Evolutionary conservation across 225 moss, liverwort and hornwort species (phyloP).

Genomic region (Physcomitrium patens): DNA sequence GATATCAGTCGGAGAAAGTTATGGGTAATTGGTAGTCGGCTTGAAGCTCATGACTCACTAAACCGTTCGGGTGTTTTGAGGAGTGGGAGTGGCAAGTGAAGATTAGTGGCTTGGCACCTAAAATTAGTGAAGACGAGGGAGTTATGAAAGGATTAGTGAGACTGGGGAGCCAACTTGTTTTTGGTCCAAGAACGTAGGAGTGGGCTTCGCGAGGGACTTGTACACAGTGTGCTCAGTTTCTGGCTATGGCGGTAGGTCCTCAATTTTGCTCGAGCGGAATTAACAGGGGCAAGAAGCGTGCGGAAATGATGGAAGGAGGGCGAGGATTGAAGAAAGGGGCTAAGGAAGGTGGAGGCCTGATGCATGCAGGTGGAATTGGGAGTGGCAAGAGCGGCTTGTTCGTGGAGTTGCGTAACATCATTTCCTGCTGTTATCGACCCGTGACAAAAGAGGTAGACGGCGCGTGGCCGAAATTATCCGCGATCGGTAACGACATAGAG

Average conservation of each 20-base stretch:
- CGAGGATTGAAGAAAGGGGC: background rate
- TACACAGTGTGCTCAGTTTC: constrained; percentile 12
- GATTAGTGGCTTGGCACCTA: too few species aligned
- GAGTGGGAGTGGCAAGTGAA: too few species aligned
- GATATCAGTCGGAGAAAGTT: too few species aligned
- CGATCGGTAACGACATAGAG: constrained; percentile 16
- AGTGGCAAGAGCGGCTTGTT: constrained; percentile 29
- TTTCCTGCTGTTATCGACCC: constrained; percentile 47
- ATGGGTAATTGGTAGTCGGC: too few species aligned
- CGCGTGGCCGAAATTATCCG: background rate
- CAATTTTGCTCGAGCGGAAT: background rate
- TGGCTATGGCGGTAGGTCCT: constrained; percentile 42
- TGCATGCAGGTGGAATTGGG: constrained; percentile 20
- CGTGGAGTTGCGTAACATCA: constrained; percentile 47
- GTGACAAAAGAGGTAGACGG: constrained; percentile 12
- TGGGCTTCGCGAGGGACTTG: background rate
- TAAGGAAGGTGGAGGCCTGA: constrained; percentile 1
- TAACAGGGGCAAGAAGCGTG: constrained; percentile 19
- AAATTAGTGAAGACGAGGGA: too few species aligned
- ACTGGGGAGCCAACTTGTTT: too few species aligned
- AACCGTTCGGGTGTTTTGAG: too few species aligned
- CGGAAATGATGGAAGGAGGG: constrained; percentile 23
- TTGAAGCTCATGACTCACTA: too few species aligned
- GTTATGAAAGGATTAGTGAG: too few species aligned
- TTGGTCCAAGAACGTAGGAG: background rate